Conservation (phyloP, 2,329 filamentous ascomycete genomes). For the Fusarium nematophilum region DNA sequence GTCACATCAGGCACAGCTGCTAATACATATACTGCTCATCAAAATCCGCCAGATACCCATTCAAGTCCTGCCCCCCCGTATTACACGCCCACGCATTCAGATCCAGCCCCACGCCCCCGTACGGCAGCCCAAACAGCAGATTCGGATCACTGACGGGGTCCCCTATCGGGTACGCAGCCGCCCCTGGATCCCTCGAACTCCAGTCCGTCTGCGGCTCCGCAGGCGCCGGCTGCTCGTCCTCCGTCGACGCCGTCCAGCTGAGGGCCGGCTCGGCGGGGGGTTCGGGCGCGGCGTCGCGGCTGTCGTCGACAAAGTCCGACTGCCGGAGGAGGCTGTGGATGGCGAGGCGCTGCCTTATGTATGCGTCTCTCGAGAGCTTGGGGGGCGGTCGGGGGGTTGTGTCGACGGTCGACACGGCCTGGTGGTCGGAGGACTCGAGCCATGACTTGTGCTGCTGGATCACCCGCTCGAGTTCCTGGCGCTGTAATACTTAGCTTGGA, state of each 20-base stretch:
- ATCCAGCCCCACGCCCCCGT: conserved; percentile 33
- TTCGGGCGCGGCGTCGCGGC: conserved; percentile 46
- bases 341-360: conserved; percentile 48
- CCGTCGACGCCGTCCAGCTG: conserved; percentile 38
- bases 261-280: conserved; percentile 29
- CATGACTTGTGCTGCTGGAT: conserved; percentile 40
- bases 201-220: conserved; percentile 29
- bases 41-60: conserved; percentile 28
- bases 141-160: conserved; percentile 33
- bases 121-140: conserved; percentile 38
- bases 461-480: conserved; percentile 43
- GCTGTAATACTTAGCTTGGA: conserved; percentile 9
- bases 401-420: conserved; percentile 26
- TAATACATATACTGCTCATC: conserved; percentile 45
- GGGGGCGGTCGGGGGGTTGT: conserved; percentile 15
- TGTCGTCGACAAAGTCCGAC: conserved; percentile 54
- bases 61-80: conserved; percentile 26
- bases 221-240: conserved; percentile 31
- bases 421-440: conserved; percentile 39
- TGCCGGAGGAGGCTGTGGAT: conserved; percentile 55
- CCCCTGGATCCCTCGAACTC: conserved; percentile 12
- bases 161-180: not conserved
- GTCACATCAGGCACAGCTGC: not conserved
- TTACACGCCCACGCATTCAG: conserved; percentile 37
- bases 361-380: conserved; percentile 37